A percentile compares a stretch with the other conserved stretches of the same genome.
These are phyloP conservation scores for Lactarius akahatsu DNA, from an alignment of 768 basidiomycete species.

Conservation along the genomic window DNA sequence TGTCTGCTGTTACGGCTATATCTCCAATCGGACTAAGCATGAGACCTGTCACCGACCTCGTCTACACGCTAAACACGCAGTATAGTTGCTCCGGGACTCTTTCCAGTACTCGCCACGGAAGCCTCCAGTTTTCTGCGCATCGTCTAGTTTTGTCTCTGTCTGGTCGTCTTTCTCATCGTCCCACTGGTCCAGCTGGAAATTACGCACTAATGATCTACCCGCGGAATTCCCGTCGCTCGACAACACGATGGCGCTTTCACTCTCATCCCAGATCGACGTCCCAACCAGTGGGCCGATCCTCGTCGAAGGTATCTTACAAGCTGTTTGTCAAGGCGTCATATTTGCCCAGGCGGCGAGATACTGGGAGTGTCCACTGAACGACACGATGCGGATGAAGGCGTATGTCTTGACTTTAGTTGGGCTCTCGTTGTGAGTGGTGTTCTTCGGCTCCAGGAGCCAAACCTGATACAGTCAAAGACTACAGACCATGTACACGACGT, in stretches of 20 bases:
- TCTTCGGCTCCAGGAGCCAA: not conserved
- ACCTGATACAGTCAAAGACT: conserved; percentile 23
- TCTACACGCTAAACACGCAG: not conserved
- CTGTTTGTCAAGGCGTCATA: conserved; percentile 43
- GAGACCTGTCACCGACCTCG: not conserved
- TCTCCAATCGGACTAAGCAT: not conserved
- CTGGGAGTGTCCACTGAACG: conserved; percentile 46
- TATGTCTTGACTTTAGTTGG: conserved; percentile 44
- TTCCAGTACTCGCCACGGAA: not conserved
- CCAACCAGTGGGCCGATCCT: conserved; percentile 41
- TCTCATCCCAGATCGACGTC: conserved; percentile 17
- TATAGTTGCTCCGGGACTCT: not conserved
- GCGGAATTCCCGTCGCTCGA: not conserved
- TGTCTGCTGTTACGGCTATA: not conserved
- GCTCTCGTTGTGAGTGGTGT: conserved; percentile 43
- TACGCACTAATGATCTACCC: not conserved
- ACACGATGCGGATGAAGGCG: conserved; percentile 43
- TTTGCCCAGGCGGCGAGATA: conserved; percentile 34
- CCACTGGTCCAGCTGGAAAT: conserved; percentile 8
- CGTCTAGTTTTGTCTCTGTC: not conserved
- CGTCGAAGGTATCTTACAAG: conserved; percentile 47
- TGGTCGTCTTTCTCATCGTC: not conserved
- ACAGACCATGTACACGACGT: conserved; percentile 33
- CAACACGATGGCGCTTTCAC: conserved; percentile 1
- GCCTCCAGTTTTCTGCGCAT: not conserved